phyloP scores from a whole-genome alignment of 805 yeast species.

The Spathaspora hagerdaliae region DNA sequence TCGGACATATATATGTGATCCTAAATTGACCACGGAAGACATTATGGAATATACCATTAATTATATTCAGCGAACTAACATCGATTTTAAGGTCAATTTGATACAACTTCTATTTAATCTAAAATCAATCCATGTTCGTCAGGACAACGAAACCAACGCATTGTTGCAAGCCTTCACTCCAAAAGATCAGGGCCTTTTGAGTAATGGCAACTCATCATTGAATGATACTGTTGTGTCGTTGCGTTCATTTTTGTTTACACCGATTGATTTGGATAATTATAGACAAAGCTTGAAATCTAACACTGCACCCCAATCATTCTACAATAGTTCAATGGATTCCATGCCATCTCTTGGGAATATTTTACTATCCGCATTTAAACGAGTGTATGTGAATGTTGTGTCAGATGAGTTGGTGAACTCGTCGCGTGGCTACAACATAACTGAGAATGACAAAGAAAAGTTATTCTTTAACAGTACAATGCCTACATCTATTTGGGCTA shows the following conservation, averaged over 20 bases:
- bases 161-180: neutral
- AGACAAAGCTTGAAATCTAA: neutral
- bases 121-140: conserved; percentile 5
- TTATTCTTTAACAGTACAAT: conserved; percentile 7
- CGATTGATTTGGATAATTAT: conserved; percentile 17
- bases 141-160: conserved; percentile 4
- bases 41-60: conserved; percentile 16
- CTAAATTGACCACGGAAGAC: conserved; percentile 19
- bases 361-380: conserved; percentile 21
- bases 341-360: conserved; percentile 28
- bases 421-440: conserved; percentile 17
- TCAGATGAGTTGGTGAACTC: conserved; percentile 16
- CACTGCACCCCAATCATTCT: conserved; percentile 9
- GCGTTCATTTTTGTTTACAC: conserved; percentile 22
- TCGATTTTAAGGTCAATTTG: conserved; percentile 29
- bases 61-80: conserved; percentile 24
- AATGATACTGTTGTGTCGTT: conserved; percentile 18
- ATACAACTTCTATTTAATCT: conserved; percentile 22
- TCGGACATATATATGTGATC: conserved; percentile 22
- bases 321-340: conserved; percentile 15
- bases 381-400: conserved; percentile 25
- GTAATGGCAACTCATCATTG: conserved; percentile 26
- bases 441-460: conserved; percentile 15
- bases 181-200: neutral
- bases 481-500: neutral